Conservation (phyloP, 345 rosid genomes). For the Euclidium syriacum region DNA sequence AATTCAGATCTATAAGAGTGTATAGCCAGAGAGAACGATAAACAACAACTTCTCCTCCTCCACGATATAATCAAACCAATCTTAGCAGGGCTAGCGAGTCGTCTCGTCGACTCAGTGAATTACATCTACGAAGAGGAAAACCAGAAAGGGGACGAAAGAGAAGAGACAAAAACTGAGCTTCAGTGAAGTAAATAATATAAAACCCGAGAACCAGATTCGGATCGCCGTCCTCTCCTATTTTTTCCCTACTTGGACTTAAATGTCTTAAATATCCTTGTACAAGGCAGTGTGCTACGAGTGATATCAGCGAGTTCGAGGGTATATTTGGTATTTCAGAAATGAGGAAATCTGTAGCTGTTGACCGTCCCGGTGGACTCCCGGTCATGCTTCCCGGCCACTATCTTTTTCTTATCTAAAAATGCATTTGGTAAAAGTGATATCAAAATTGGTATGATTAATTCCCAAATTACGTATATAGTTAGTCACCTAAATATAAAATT, state of each 20-base stretch:
- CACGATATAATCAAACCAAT: no score
- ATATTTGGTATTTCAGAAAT: background rate
- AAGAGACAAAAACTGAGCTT: conserved; percentile 5
- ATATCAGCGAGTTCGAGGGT: background rate
- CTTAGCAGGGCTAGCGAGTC: background rate
- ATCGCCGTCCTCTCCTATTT: conserved; percentile 8
- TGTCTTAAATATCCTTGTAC: background rate
- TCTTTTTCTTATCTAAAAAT: no score
- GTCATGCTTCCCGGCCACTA: conserved; percentile 5
- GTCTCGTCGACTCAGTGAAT: no score
- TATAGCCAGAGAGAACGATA: conserved; percentile 1
- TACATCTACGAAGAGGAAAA: no score
- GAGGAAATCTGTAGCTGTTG: conserved; percentile 8
- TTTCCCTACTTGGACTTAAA: background rate
- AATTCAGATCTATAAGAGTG: conserved; percentile 35
- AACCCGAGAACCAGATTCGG: conserved; percentile 25
- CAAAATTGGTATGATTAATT: no score
- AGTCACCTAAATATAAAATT: no score
- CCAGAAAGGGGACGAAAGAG: background rate
- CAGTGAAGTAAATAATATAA: background rate
- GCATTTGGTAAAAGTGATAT: no score
- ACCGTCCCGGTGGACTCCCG: conserved; percentile 26
- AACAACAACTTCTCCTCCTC: no score
- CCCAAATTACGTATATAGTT: no score
- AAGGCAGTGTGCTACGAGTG: background rate